Percentiles rank a stretch among this genome's conserved stretches.
Evolutionary conservation across 169 alveolate species (phyloP).

Genomic region (Ichthyophthirius multifiliis): DNA sequence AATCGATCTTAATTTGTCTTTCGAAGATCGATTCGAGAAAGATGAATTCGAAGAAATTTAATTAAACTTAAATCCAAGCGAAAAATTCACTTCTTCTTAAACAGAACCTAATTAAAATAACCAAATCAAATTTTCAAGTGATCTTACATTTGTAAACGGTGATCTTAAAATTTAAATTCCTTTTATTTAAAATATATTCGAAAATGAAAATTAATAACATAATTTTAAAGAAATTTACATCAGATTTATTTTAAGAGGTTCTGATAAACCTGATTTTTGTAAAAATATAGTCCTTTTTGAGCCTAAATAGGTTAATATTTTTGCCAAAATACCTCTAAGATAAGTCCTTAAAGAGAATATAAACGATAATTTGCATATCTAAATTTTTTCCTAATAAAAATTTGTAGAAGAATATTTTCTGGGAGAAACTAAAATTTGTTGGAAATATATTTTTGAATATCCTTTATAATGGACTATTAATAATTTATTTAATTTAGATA

Average conservation of each 20-base stretch:
- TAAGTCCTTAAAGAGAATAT: constrained; percentile 23
- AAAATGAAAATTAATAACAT: neutral
- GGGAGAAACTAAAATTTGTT: constrained; percentile 29
- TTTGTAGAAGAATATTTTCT: constrained; percentile 19
- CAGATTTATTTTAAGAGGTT: constrained; percentile 3
- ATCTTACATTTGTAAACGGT: neutral
- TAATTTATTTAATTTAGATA: neutral
- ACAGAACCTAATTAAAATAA: neutral
- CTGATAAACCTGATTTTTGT: neutral
- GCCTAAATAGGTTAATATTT: neutral
- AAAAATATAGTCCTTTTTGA: neutral
- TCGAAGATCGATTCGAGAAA: neutral
- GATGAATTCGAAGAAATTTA: neutral
- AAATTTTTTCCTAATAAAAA: neutral
- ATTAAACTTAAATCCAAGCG: neutral
- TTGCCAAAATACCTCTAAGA: neutral
- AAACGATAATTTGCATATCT: constrained; percentile 2
- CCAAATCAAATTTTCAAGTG: neutral
- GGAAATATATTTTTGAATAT: constrained; percentile 13
- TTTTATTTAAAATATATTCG: neutral
- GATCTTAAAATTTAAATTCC: constrained; percentile 4
- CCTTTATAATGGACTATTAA: constrained; percentile 20
- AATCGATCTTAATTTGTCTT: neutral
- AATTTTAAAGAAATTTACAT: neutral
- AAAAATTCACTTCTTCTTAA: neutral